Base-by-base conservation (phyloP, 2,329 filamentous ascomycete genomes). In the Celoporthe dispersa region DNA sequence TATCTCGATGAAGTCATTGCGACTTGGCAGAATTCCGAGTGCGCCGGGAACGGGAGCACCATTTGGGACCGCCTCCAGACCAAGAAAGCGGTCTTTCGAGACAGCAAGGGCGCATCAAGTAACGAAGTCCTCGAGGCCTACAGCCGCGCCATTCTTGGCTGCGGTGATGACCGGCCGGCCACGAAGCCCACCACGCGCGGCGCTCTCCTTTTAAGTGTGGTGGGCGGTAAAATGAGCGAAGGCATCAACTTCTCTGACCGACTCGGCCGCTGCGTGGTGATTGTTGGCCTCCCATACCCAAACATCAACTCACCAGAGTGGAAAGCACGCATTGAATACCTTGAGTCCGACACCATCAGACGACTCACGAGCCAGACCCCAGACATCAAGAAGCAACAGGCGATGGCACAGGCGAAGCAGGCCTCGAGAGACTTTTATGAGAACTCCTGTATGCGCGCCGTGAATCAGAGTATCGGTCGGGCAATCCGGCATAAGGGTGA, bases 191-290 rank as follows among this genome's bases (percentile, higher is more conserved):
- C 14, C n/a, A 64, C 72, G 5, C 77, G 86, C 63, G 94, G 94
- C 0, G 95, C 92, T 0, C 82, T 98, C 0, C 86, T 99, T 0
- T 87, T 99, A 35, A 94, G 94, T 67, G 94, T 99, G 3, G 91
- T 99, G 2, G 95, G 95, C 68, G 96, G 96, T 19, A 97, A 95
- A 74, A 91, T 99, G 82, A 97, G 93, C 70, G 96, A 99, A 81
- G 96, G 96, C 73, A 99, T 99, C 82, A 99, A 99, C 81, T 99
- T 99, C 82, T 95, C 93, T 0, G 94, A 99, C 81, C 86, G 87
- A 3, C 88, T 99, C 0, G 96, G 96, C 1, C 90, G 96, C 35
- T 95, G 93, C 67, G 94, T 99, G 11, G 84, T 97, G 19, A 92
- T 98, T n/a, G 88, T 98, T 19, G 96, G 96, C 0, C 83, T 99